Conservation (phyloP, 345 rosid genomes). For the Ailanthus altissimus region DNA sequence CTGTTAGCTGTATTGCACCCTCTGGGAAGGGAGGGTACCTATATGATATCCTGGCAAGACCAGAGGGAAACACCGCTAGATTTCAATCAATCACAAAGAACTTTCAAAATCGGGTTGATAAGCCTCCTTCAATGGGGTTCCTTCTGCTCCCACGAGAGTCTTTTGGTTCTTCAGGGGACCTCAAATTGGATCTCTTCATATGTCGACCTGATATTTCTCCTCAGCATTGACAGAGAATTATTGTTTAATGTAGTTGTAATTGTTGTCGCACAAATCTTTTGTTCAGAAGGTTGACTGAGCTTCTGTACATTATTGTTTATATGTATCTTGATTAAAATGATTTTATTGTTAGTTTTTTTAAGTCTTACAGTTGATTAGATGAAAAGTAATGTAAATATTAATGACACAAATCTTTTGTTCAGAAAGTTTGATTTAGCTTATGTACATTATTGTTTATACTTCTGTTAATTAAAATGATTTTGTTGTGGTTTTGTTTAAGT, state of each 20-base stretch:
- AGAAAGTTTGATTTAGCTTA: too few relatives aligned
- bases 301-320: neutral
- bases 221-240: neutral
- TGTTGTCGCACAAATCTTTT: neutral
- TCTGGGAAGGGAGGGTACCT: neutral
- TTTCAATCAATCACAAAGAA: constrained; percentile 11
- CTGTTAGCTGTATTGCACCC: constrained; percentile 32
- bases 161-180: constrained; percentile 6
- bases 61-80: neutral
- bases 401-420: too few relatives aligned
- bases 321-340: neutral
- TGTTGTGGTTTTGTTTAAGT: too few relatives aligned
- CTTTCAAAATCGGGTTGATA: neutral
- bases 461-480: too few relatives aligned
- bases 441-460: too few relatives aligned
- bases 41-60: neutral
- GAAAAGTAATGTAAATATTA: too few relatives aligned
- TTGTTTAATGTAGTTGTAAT: neutral
- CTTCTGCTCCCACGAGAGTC: constrained; percentile 8
- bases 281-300: neutral
- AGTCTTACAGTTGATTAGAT: too few relatives aligned
- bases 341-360: too few relatives aligned
- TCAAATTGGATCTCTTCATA: constrained; percentile 10
- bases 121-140: neutral
- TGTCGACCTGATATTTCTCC: neutral